Evolutionary conservation across 257 asterid species (phyloP).

Genomic region (Nicotiana paniculata): DNA sequence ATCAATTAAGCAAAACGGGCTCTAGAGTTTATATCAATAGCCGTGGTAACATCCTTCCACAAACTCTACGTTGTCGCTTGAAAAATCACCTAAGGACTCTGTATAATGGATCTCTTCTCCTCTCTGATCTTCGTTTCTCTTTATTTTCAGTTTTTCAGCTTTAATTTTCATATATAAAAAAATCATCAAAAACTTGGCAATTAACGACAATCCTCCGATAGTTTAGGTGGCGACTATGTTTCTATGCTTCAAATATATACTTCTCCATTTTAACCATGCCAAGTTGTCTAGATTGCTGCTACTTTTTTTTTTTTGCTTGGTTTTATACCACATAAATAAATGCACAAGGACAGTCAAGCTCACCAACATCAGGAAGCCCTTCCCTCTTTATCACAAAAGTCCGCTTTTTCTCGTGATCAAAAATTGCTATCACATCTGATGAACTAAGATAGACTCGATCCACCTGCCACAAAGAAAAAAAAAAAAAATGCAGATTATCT

Average conservation of each 20-base stretch:
- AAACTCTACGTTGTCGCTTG: neutral
- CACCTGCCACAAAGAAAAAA: constrained; percentile 32
- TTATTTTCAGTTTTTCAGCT: neutral
- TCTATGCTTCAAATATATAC: neutral
- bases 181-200: neutral
- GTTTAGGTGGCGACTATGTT: neutral
- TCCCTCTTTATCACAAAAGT: constrained; percentile 59
- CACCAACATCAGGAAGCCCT: constrained; percentile 89
- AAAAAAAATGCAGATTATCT: neutral
- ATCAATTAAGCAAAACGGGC: neutral
- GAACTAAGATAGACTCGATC: constrained; percentile 77
- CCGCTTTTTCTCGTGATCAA: constrained; percentile 68
- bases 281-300: neutral
- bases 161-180: neutral
- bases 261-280: neutral
- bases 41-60: neutral
- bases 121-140: neutral
- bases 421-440: constrained; percentile 57
- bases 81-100: neutral
- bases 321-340: neutral
- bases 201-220: neutral
- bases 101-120: neutral
- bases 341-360: neutral
- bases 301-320: neutral
- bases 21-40: neutral